Conservation (phyloP, 2,329 filamentous ascomycete species). For the Zymoseptoria ardabiliae region DNA sequence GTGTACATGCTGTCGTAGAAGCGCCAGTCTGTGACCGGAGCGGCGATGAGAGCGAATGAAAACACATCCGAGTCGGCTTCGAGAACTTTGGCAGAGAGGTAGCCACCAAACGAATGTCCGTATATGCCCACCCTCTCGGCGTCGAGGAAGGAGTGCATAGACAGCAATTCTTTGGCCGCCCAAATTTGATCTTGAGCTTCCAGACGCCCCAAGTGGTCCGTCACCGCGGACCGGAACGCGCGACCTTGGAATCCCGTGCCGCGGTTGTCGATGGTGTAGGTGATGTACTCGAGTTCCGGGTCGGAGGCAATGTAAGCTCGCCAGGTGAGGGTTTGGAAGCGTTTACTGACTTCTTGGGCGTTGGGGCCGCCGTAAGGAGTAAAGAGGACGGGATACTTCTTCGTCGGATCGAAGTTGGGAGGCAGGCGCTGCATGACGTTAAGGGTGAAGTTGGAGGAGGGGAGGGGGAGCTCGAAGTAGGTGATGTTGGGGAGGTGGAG, state of each 20-base stretch:
- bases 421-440: slow-evolving; percentile 61
- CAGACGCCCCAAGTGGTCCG: slow-evolving; percentile 53
- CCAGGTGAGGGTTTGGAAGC: slow-evolving; percentile 51
- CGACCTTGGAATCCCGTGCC: slow-evolving; percentile 60
- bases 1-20: slow-evolving; percentile 68
- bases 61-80: slow-evolving; percentile 56
- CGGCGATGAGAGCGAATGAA: slow-evolving; percentile 55
- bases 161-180: slow-evolving; percentile 52
- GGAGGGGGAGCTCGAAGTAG: slow-evolving; percentile 56
- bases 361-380: slow-evolving; percentile 62
- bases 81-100: slow-evolving; percentile 58
- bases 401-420: slow-evolving; percentile 53
- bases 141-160: slow-evolving; percentile 49
- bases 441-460: slow-evolving; percentile 53
- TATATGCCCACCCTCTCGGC: slow-evolving; percentile 56
- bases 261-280: slow-evolving; percentile 61
- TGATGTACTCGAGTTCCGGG: slow-evolving; percentile 59
- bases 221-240: slow-evolving; percentile 52
- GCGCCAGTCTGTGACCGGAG: slow-evolving; percentile 61
- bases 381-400: slow-evolving; percentile 61
- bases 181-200: slow-evolving; percentile 62
- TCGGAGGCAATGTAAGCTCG: slow-evolving; percentile 59
- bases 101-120: slow-evolving; percentile 64
- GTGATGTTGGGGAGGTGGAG: slow-evolving; percentile 59
- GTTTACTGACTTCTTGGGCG: slow-evolving; percentile 54